Conservation (phyloP, 2,329 filamentous ascomycete genomes). For the Cadophora malorum region DNA sequence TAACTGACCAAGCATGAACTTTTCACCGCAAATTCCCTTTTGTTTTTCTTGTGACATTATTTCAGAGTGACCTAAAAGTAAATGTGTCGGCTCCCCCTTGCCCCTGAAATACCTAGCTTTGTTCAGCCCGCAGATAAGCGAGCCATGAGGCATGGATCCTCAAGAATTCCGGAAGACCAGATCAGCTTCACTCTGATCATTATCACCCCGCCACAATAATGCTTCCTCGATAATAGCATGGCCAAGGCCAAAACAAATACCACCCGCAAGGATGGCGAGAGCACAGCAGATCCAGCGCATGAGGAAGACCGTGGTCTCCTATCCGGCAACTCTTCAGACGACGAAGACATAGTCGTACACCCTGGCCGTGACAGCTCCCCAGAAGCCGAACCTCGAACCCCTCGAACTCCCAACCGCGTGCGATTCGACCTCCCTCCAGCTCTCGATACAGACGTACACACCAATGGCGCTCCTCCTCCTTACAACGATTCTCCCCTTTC, state of each 20-base stretch:
- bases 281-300: slow-evolving; percentile 32
- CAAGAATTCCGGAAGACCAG: slow-evolving; percentile 12
- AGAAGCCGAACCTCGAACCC: slow-evolving; percentile 37
- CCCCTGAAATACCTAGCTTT: slow-evolving; percentile 18
- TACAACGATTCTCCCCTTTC: slow-evolving; percentile 40
- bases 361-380: slow-evolving; percentile 30
- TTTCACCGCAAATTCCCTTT: neutral
- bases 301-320: slow-evolving; percentile 52
- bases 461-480: slow-evolving; percentile 53
- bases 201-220: slow-evolving; percentile 42
- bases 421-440: slow-evolving; percentile 45
- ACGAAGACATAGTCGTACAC: slow-evolving; percentile 43
- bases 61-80: neutral
- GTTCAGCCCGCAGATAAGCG: slow-evolving; percentile 29
- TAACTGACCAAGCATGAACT: slow-evolving; percentile 17
- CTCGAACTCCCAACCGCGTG: slow-evolving; percentile 45
- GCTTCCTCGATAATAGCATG: slow-evolving; percentile 51
- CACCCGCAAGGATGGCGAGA: slow-evolving; percentile 41
- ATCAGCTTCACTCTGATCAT: slow-evolving; percentile 20
- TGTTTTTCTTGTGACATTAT: neutral
- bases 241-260: slow-evolving; percentile 50
- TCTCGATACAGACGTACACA: slow-evolving; percentile 41
- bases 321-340: slow-evolving; percentile 41
- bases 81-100: neutral
- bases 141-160: slow-evolving; percentile 25